These are phyloP conservation scores for Blastobotrys americana DNA, from an alignment of 805 yeast genomes.

Conservation along the genomic window DNA sequence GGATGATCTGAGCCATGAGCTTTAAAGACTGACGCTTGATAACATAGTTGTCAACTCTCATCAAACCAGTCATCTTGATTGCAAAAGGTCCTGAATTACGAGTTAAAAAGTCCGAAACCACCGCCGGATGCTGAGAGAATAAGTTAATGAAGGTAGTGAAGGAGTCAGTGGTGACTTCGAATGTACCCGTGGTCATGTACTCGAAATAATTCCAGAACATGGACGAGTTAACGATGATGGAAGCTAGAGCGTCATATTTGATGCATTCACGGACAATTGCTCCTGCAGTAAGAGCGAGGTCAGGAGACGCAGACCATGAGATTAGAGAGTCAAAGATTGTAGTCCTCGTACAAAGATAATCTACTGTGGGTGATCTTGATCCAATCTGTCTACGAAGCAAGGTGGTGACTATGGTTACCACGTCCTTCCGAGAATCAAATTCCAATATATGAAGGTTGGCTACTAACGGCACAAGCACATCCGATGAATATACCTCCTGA, in stretches of 20 bases:
- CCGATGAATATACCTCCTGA: constrained; percentile 68
- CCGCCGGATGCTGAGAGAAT: constrained; percentile 58
- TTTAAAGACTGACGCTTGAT: constrained; percentile 84
- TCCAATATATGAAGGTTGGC: constrained; percentile 59
- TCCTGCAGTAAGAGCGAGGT: constrained; percentile 67
- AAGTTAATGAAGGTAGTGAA: constrained; percentile 69
- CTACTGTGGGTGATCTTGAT: constrained; percentile 76
- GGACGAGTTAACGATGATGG: constrained; percentile 50
- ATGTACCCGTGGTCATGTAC: constrained; percentile 66
- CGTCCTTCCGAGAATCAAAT: constrained; percentile 86
- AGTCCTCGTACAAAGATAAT: constrained; percentile 63
- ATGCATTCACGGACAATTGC: constrained; percentile 78
- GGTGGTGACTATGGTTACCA: constrained; percentile 61
- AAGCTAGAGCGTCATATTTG: constrained; percentile 63
- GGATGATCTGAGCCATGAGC: constrained; percentile 62
- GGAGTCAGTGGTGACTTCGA: constrained; percentile 87
- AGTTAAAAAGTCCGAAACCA: constrained; percentile 64
- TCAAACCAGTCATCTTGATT: constrained; percentile 54
- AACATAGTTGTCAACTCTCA: constrained; percentile 77
- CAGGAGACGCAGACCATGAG: constrained; percentile 66
- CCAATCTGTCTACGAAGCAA: constrained; percentile 74
- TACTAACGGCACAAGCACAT: constrained; percentile 57
- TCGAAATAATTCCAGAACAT: constrained; percentile 77
- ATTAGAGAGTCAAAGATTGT: constrained; percentile 56
- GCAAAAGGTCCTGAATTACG: constrained; percentile 54